A percentile compares a stretch with the other conserved stretches of the same genome.
phyloP scores from a whole-genome alignment of 208 protist species.

The Trypanosoma caninum region DNA sequence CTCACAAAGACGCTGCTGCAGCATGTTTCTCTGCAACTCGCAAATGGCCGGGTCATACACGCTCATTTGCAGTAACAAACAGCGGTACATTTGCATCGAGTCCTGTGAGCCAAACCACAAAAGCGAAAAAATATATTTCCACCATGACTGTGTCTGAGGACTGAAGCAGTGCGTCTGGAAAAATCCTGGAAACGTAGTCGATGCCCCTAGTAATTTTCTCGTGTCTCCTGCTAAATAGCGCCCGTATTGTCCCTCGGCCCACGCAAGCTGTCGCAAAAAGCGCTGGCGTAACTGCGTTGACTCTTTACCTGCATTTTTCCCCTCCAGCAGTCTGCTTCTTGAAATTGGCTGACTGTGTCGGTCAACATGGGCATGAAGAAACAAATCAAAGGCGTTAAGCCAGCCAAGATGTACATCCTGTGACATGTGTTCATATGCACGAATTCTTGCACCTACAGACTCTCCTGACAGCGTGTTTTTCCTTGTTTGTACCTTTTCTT shows the following conservation, averaged over 20 bases:
- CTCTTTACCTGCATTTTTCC: background rate
- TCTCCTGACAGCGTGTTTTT: background rate
- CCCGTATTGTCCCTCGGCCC: too few relatives aligned
- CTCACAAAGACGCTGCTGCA: conserved; percentile 16
- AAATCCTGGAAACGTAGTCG: too few relatives aligned
- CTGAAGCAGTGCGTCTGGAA: too few relatives aligned
- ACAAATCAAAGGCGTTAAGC: conserved; percentile 23
- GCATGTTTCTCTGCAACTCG: conserved; percentile 18
- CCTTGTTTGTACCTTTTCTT: background rate
- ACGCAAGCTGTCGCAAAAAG: too few relatives aligned
- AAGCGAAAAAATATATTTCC: conserved; percentile 18
- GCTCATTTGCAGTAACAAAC: conserved; percentile 29
- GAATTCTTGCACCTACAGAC: background rate
- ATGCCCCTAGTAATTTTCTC: too few relatives aligned
- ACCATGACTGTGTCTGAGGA: background rate
- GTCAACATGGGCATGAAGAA: conserved; percentile 3
- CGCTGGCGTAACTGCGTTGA: too few relatives aligned
- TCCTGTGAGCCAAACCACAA: conserved; percentile 9
- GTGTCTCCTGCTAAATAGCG: too few relatives aligned
- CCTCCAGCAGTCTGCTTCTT: background rate
- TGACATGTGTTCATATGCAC: conserved; percentile 2
- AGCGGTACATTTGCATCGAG: background rate
- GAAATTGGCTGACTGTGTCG: background rate
- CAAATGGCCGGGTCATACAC: conserved; percentile 45
- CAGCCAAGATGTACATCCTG: conserved; percentile 12